A percentile compares a stretch with the other conserved stretches of the same genome.
Evolutionary conservation across 306 rosid genomes (phyloP).

Genomic region (Castanea sativa): DNA sequence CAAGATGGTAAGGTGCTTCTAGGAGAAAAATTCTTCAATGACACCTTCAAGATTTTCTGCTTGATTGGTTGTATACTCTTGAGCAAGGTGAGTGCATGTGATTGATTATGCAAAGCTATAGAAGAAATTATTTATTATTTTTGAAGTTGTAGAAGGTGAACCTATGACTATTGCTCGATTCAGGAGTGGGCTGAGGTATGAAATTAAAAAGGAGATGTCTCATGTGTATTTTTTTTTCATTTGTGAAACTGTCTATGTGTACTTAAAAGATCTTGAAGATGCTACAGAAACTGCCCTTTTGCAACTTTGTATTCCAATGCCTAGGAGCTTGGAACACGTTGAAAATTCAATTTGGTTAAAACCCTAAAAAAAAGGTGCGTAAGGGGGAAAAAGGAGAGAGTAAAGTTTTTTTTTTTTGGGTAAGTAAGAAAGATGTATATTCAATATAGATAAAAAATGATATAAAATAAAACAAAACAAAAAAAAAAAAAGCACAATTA

Average conservation of each 20-base stretch:
- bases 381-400: not conserved
- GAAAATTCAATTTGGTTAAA: not conserved
- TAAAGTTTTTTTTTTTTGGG: no score
- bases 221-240: not conserved
- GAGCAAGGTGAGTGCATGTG: not conserved
- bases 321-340: not conserved
- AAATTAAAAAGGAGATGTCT: not conserved
- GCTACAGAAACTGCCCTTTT: no score
- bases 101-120: not conserved
- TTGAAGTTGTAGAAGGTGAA: not conserved
- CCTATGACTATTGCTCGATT: not conserved
- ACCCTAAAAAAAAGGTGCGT: not conserved
- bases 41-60: not conserved
- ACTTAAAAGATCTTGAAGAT: no score
- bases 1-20: not conserved
- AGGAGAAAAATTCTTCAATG: not conserved
- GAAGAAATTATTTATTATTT: not conserved
- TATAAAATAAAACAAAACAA: no score
- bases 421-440: no score
- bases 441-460: no score
- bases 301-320: not conserved
- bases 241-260: no score
- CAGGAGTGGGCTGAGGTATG: not conserved
- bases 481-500: no score
- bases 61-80: not conserved